phyloP scores from a whole-genome alignment of 2,329 filamentous ascomycete genomes.

The Epichloe gansuensis region DNA sequence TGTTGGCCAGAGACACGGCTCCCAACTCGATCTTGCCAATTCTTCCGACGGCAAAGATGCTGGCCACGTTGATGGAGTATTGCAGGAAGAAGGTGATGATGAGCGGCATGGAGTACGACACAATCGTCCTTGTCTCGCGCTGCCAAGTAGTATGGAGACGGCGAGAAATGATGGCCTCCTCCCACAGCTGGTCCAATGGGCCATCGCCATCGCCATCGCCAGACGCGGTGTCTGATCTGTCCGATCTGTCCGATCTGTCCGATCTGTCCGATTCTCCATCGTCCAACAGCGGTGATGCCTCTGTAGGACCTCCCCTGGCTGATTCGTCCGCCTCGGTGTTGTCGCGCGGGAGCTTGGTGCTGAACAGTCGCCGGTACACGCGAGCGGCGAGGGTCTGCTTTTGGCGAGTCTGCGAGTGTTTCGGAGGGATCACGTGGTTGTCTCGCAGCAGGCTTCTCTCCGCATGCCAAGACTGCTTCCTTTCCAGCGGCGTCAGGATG shows the following conservation, averaged over 20 bases:
- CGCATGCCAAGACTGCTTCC: slow-evolving; percentile 41
- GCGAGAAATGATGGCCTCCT: slow-evolving; percentile 69
- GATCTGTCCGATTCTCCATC: neutral
- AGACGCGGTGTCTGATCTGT: slow-evolving; percentile 20
- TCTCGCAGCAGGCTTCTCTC: slow-evolving; percentile 50
- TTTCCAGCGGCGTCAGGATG: slow-evolving; percentile 40
- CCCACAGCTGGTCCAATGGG: slow-evolving; percentile 58
- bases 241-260: neutral
- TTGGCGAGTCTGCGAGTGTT: slow-evolving; percentile 27
- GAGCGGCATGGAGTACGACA: slow-evolving; percentile 56
- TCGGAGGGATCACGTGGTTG: slow-evolving; percentile 52
- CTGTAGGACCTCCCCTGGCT: slow-evolving; percentile 19
- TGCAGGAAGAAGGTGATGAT: slow-evolving; percentile 63
- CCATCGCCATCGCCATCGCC: slow-evolving; percentile 40
- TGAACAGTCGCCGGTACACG: slow-evolving; percentile 38
- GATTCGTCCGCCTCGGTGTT: slow-evolving; percentile 27
- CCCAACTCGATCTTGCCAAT: slow-evolving; percentile 51
- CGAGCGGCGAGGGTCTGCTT: slow-evolving; percentile 22
- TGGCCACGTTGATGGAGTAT: slow-evolving; percentile 73
- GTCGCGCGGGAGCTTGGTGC: slow-evolving; percentile 36
- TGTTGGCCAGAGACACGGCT: slow-evolving; percentile 41
- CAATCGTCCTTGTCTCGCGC: slow-evolving; percentile 72
- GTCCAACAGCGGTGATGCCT: slow-evolving; percentile 29
- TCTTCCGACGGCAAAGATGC: slow-evolving; percentile 65
- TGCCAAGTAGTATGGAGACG: slow-evolving; percentile 84